phyloP scores from a whole-genome alignment of 1,284 basidiomycete genomes.

The Trichosporon coremiiforme region DNA sequence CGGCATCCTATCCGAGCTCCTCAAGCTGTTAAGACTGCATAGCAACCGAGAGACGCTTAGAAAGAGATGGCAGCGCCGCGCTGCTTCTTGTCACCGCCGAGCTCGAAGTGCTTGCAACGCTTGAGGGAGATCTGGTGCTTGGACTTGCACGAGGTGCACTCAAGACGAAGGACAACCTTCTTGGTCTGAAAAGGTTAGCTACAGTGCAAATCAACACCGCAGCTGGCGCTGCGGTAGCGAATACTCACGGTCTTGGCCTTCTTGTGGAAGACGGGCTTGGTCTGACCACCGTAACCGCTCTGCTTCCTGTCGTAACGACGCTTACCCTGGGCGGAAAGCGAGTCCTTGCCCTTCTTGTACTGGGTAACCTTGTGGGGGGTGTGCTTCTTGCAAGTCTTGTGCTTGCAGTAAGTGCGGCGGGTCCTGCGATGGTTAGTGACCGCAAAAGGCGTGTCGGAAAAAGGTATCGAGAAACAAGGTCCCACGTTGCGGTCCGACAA shows the following conservation, averaged over 20 bases:
- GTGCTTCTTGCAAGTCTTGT: constrained; percentile 98
- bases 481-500: background rate
- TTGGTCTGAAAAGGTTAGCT: constrained; percentile 66
- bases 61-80: constrained; percentile 64
- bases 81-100: constrained; percentile 99
- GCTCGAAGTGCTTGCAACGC: constrained; percentile 99
- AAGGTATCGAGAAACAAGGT: no score
- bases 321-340: constrained; percentile 96
- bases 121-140: constrained; percentile 95
- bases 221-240: no score
- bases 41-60: constrained; percentile 32
- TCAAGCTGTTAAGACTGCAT: constrained; percentile 18
- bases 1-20: constrained; percentile 28
- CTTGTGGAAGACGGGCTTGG: constrained; percentile 99
- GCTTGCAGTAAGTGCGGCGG: constrained; percentile 77
- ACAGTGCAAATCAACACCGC: no score
- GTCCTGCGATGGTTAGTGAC: constrained; percentile 42
- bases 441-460: no score
- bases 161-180: constrained; percentile 97
- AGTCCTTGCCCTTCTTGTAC: constrained; percentile 99
- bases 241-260: constrained; percentile 56
- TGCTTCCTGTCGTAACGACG: constrained; percentile 99
- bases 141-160: constrained; percentile 99
- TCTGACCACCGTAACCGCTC: constrained; percentile 99
- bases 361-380: constrained; percentile 97